phyloP scores from a whole-genome alignment of 2,329 filamentous ascomycete species.

The Monilinia fructigena region DNA sequence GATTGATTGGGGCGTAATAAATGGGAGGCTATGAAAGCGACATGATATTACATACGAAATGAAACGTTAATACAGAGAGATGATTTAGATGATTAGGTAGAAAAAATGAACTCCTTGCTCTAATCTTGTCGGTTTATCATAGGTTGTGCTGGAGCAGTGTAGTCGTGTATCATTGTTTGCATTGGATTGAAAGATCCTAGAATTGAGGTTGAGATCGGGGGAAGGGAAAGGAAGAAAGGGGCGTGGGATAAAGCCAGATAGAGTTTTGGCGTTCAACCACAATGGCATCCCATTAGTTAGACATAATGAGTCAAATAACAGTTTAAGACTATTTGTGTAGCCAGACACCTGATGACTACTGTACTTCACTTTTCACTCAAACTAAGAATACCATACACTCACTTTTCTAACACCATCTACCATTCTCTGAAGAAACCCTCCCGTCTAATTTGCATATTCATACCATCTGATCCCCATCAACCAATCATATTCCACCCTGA shows the following conservation, averaged over 20 bases:
- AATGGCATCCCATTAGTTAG: no score
- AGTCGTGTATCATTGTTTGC: not conserved
- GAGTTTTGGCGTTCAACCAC: no score
- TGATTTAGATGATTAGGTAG: constrained; percentile 9
- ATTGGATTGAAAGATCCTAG: not conserved
- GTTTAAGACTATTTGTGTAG: no score
- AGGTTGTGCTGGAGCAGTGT: not conserved
- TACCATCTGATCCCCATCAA: not conserved
- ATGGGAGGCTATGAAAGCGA: not conserved
- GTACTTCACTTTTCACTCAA: no score
- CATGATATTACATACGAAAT: not conserved
- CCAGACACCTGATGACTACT: no score
- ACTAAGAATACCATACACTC: no score
- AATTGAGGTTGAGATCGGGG: not conserved
- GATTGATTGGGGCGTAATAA: not conserved
- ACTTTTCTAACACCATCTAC: not conserved
- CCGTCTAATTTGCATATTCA: not conserved
- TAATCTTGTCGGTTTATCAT: not conserved
- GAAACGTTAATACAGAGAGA: constrained; percentile 5
- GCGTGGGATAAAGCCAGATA: no score
- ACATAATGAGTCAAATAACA: no score
- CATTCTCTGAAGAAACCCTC: not conserved
- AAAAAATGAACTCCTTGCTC: constrained; percentile 13
- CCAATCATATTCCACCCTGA: not conserved
- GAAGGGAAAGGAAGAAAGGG: no score